These are phyloP conservation scores for Parastagonospora nodorum DNA, from an alignment of 2,329 filamentous ascomycete genomes.

Conservation along the genomic window DNA sequence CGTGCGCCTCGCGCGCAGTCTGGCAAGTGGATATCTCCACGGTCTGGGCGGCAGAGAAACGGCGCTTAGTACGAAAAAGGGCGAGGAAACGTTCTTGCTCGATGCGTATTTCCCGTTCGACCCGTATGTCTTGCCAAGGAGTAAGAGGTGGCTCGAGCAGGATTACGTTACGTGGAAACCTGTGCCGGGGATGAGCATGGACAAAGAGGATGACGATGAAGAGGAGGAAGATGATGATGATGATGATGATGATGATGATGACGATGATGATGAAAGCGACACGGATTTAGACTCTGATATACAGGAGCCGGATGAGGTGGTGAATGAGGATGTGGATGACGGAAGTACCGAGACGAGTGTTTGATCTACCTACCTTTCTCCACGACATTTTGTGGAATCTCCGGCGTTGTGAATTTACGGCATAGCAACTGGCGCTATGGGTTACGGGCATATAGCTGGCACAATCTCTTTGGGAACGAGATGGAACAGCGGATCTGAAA, in stretches of 20 bases:
- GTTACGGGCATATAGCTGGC: no score
- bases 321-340: slow-evolving; percentile 12
- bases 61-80: slow-evolving; percentile 58
- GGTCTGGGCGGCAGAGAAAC: slow-evolving; percentile 59
- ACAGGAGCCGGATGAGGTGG: not conserved
- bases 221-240: slow-evolving; percentile 41
- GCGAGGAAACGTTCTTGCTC: slow-evolving; percentile 81
- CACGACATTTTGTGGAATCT: not conserved
- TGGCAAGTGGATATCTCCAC: slow-evolving; percentile 57
- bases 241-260: slow-evolving; percentile 25
- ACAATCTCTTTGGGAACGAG: no score
- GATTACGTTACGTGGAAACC: slow-evolving; percentile 47
- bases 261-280: slow-evolving; percentile 2
- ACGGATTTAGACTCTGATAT: not conserved
- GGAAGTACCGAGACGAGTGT: slow-evolving; percentile 7
- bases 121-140: slow-evolving; percentile 87
- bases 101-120: slow-evolving; percentile 98
- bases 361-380: slow-evolving; percentile 1
- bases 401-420: not conserved
- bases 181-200: slow-evolving; percentile 48
- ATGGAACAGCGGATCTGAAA: no score
- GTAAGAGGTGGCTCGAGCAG: slow-evolving; percentile 83
- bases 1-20: slow-evolving; percentile 75
- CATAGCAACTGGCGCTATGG: not conserved
- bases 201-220: slow-evolving; percentile 53